Evolutionary conservation across 345 rosid species (phyloP).

Genomic region (Aquilaria sinensis): DNA sequence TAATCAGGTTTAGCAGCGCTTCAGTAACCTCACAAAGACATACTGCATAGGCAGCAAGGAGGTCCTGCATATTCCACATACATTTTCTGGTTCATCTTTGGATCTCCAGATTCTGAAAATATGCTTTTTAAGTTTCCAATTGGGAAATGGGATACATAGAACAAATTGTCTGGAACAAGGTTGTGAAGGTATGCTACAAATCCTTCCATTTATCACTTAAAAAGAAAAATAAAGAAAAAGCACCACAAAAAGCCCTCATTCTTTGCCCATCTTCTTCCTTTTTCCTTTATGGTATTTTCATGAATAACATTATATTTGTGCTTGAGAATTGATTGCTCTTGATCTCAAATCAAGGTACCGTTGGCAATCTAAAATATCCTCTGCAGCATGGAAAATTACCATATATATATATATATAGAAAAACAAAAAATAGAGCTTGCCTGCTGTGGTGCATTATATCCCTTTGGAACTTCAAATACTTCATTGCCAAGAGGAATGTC

Average conservation of each 20-base stretch:
- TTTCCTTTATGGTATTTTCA: conserved; percentile 1
- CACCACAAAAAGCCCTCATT: not conserved
- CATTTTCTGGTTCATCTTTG: not conserved
- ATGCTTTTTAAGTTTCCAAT: not conserved
- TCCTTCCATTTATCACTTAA: too few relatives aligned
- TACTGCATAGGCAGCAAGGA: conserved; percentile 6
- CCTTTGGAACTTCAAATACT: too few relatives aligned
- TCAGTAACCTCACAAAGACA: not conserved
- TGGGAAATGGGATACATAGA: not conserved
- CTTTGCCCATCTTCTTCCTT: not conserved
- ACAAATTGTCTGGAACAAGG: not conserved
- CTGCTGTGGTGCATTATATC: too few relatives aligned
- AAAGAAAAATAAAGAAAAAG: not conserved
- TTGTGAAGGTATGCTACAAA: not conserved
- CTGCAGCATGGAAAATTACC: too few relatives aligned
- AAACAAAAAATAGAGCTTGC: too few relatives aligned
- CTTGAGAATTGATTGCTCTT: too few relatives aligned
- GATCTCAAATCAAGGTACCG: too few relatives aligned
- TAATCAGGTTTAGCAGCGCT: too few relatives aligned
- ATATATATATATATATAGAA: too few relatives aligned
- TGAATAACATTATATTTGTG: not conserved
- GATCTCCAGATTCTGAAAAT: too few relatives aligned
- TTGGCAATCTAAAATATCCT: too few relatives aligned
- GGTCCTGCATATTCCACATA: not conserved
- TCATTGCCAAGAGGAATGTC: too few relatives aligned